A percentile compares a stretch with the other conserved stretches of the same genome.
Conservation (phyloP, 495 filamentous ascomycete species). For the Talaromyces liani region DNA sequence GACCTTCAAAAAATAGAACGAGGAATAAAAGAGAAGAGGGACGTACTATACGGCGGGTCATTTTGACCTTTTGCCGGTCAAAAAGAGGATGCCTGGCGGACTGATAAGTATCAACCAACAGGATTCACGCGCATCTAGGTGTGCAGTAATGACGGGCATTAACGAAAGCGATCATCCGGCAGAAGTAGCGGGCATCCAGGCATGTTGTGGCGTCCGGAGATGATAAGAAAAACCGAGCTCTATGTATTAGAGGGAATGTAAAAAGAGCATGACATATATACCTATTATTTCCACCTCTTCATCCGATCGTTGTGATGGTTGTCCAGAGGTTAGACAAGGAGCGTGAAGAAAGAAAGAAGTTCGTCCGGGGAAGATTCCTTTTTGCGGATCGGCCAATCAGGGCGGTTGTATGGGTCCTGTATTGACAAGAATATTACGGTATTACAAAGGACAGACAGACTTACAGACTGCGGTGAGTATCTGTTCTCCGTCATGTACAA, state of each 20-base stretch:
- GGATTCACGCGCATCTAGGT: neutral
- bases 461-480: too few relatives aligned
- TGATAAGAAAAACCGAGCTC: neutral
- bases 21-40: conserved; percentile 6
- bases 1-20: neutral
- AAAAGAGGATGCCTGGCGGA: neutral
- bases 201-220: neutral
- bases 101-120: neutral
- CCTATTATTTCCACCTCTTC: neutral
- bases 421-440: neutral
- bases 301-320: neutral
- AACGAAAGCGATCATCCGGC: neutral
- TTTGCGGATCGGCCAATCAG: neutral
- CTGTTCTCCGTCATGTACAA: neutral
- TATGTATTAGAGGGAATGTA: neutral
- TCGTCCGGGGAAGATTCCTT: neutral
- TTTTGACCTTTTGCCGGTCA: conserved; percentile 12
- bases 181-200: neutral
- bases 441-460: too few relatives aligned
- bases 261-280: neutral
- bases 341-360: neutral
- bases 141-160: neutral
- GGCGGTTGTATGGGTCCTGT: neutral
- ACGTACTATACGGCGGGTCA: conserved; percentile 42
- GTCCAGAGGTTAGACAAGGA: neutral